Base-by-base conservation (phyloP, 1,284 basidiomycete species). In the Puccinia hordei region DNA sequence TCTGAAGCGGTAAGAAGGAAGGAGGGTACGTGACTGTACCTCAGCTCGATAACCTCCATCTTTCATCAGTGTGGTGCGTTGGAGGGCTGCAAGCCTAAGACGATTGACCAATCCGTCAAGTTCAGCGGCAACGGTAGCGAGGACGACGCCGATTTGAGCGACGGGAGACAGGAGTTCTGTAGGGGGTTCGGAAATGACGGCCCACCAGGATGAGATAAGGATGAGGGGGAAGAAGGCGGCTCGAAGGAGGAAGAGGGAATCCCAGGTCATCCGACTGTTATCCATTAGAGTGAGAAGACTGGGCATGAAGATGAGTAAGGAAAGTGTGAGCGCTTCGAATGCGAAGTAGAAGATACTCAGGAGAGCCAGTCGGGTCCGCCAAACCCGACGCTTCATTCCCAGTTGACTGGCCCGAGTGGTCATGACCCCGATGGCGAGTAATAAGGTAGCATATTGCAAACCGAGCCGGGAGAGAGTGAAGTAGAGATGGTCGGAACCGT, bases 101-200 rank as follows among this genome's bases (percentile, higher is more conserved):
- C 77, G 30, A 73, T 72, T 80, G 59, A 72, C 57, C 38, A 80
- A 53, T n/a, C 35, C 57, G 30, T 80, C 77, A 17, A 80, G 41
- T 4, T 71, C 41, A 12, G 65, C 6, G 27, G 53, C 51, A 9
- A 72, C 33, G 22, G 44, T 12, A 49, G 51, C 77, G 22, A 80
- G 51, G 27, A n/a, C 46, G 53, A 80, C 8, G 30, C 77, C 77
- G 15, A 73, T 17, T 80, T 72, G 41, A 57, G 38, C n/a, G 19
- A 59, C 1, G 53, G 55, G 35, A 9, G 66, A 44, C 10, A 59
- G 27, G 30, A 44, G 53, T 19, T 51, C 38, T 30, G 5, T 24
- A 4, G 68, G 24, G 15, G 38, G 51, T 80, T 80, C 77, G 30
- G 66, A 72, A n/a, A 72, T 30, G 24, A 80, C 68, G 17, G 77